phyloP scores from a whole-genome alignment of 495 filamentous ascomycete species.

The Immersiella caudata region DNA sequence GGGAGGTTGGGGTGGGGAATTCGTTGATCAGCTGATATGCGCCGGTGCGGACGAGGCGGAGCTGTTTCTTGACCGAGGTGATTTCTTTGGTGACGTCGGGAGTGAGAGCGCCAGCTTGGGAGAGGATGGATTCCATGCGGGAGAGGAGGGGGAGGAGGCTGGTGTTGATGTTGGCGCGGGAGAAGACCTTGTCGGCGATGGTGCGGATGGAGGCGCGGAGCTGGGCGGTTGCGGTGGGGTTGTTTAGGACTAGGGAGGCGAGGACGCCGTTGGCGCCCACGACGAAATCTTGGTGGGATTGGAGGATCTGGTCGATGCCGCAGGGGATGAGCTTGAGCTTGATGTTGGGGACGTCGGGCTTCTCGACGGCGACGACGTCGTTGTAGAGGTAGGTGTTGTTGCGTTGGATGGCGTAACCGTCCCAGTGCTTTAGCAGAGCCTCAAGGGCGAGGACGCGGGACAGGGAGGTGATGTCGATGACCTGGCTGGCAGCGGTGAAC shows the following conservation, averaged over 20 bases:
- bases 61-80: too few species aligned
- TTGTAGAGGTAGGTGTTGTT: neutral
- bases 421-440: neutral
- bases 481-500: neutral
- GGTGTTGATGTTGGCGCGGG: neutral
- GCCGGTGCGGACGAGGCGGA: too few species aligned
- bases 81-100: neutral
- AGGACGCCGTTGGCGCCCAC: neutral
- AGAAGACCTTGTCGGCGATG: neutral
- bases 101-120: neutral
- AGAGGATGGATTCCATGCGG: neutral
- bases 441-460: neutral
- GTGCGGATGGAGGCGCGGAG: neutral
- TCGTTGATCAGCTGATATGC: too few species aligned
- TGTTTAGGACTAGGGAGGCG: neutral
- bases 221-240: neutral
- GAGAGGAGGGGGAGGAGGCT: neutral
- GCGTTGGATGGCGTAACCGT: neutral
- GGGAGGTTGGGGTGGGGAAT: too few species aligned
- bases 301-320: neutral
- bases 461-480: neutral
- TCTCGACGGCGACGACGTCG: constrained; percentile 3
- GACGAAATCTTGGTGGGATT: neutral
- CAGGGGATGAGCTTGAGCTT: constrained; percentile 5
- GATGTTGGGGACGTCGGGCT: neutral